Base-by-base conservation (phyloP, 1,284 basidiomycete species). In the Pulveroboletus sp. region DNA sequence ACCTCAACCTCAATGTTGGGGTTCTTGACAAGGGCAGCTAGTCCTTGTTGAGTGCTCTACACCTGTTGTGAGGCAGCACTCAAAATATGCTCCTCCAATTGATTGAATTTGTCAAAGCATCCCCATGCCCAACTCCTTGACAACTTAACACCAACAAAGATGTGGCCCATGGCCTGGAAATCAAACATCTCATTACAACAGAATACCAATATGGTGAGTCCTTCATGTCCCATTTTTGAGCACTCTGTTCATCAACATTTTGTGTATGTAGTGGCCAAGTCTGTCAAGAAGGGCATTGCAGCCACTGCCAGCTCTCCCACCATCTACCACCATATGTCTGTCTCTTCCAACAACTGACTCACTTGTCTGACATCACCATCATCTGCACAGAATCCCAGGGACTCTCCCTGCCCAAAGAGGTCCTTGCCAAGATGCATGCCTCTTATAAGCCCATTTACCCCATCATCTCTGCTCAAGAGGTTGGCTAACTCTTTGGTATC, bases 101-200 rank as follows among this genome's bases (percentile, higher is more conserved):
- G 90, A 73, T 99, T 99, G 78, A 96, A 96, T 74, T 96, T 93
- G 71, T 98, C 95, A 74, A 98, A 98, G 71, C 95, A 98, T 29
- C 95, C 95, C 95, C 98, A 99, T 0, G 97, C 97, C 40, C 97
- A n/a, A n/a, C n/a, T n/a, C n/a, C n/a, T n/a, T n/a, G n/a, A n/a
- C 98, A 39, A 99, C 97, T 77, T 98, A 94, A 76, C 96, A 99
- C 97, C 97, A 65, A 99, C 88, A 71, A 99, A 98, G 67, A 99
- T 98, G 65, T 97, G 91, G 60, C 96, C 96, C 97, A 99, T 99
- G 3, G 97, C 97, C 70, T 98, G 95, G 81, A 98, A 98, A 75
- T 99, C 98, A 73, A 99, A 99, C 0, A 93, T 98, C 73, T 99
- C 96, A 74, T 99, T 98, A 70, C 97, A 99, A 72, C 97, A 99